Evolutionary conservation across 2,329 filamentous ascomycete genomes (phyloP).

Genomic region (Elsinoe arachidis): DNA sequence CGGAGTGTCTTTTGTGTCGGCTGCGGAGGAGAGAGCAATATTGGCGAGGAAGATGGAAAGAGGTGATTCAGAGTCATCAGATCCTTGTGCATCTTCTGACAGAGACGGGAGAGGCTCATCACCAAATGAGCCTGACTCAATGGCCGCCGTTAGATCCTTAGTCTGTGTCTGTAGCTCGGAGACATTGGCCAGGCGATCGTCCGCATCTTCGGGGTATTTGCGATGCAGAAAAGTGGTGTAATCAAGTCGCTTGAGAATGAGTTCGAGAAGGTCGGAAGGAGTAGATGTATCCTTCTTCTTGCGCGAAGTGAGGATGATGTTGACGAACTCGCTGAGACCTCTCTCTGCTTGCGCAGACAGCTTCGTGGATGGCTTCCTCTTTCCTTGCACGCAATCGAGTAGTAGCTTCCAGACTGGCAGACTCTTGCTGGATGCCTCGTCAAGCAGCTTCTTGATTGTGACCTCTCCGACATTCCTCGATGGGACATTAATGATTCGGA

Average conservation of each 20-base stretch:
- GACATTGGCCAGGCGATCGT: conserved; percentile 77
- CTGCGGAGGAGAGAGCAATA: conserved; percentile 74
- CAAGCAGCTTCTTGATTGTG: conserved; percentile 64
- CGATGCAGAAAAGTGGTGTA: conserved; percentile 67
- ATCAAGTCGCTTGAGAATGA: conserved; percentile 55
- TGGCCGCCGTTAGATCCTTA: conserved; percentile 53
- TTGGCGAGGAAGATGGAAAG: conserved; percentile 82
- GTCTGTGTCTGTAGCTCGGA: conserved; percentile 79
- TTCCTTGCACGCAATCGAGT: conserved; percentile 48
- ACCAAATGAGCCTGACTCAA: conserved; percentile 34
- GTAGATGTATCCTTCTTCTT: conserved; percentile 39
- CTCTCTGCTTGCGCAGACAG: conserved; percentile 48
- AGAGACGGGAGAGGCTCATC: conserved; percentile 55
- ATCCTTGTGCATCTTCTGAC: conserved; percentile 58
- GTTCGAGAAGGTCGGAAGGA: conserved; percentile 44
- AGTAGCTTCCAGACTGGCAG: conserved; percentile 71
- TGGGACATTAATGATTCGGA: conserved; percentile 76
- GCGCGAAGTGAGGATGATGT: conserved; percentile 49
- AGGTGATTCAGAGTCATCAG: conserved; percentile 42
- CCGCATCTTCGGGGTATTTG: conserved; percentile 64
- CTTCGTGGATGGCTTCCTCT: conserved; percentile 43
- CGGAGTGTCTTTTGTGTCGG: conserved; percentile 49
- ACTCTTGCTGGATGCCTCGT: conserved; percentile 64
- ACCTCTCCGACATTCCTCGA: conserved; percentile 70
- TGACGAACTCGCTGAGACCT: conserved; percentile 50